Evolutionary conservation across 1,284 basidiomycete genomes (phyloP), one percentile per base, ranked within the genome.

Genomic region (Fomitopsis betulina): DNA sequence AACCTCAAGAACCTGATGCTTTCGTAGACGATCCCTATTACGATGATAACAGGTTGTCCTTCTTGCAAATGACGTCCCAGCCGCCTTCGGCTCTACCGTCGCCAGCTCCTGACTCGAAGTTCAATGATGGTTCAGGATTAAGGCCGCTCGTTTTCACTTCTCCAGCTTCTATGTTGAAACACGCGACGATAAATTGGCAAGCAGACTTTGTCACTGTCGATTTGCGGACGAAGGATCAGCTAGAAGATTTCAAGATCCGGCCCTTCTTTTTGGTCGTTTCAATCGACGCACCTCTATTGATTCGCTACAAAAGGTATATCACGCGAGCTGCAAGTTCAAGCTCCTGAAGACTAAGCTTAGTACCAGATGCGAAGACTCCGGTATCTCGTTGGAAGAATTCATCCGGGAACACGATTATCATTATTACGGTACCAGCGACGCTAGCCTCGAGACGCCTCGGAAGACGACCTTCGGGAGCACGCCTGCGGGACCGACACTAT

Each of bases 191-290:
- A 60, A 81, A 92, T 64, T 99, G 96, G 97, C 80, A 79, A 43
- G 71, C 78, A 2, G 76, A 91, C 63, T 93, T 90, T 67, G 94
- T 98, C 32, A 97, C 94, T 0, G 79, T 81, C 6, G 90, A 93
- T 67, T 72, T 98, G 21, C 69, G 71, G 52, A 84, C 82, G 0
- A 74, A 74, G 32, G 79, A 84, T n/a, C 67, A 86, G 17, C 78
- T 96, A 42, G 79, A 80, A 58, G 75, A 80, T 49, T 98, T 98
- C 68, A 72, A 86, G 39, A 95, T 89, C 69, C 80, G 97, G 9
- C 96, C 96, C 0, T 98, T 94, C 71, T 95, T 98, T 70, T 75
- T 98, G 67, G 81, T 98, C 33, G 76, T 98, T 39, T 83, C 78
- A 50, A 81, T 96, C n/a, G 93, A 98, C 60, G 96, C 92, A 0